phyloP scores from a whole-genome alignment of 2,329 filamentous ascomycete species.

The Fusarium chaquense region DNA sequence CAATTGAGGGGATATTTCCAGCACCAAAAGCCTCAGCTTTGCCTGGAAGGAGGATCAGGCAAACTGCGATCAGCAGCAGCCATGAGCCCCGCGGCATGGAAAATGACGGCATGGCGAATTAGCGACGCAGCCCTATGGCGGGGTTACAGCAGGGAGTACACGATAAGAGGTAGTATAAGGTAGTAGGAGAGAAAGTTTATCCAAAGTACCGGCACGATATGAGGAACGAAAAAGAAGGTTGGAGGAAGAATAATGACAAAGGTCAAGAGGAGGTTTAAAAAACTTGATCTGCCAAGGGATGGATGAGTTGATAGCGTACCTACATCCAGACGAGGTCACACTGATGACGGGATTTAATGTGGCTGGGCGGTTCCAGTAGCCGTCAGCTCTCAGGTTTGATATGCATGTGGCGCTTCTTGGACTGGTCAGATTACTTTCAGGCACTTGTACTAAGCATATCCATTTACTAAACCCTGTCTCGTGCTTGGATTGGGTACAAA shows the following conservation, averaged over 20 bases:
- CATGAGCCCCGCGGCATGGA: slow-evolving; percentile 61
- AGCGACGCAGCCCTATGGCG: slow-evolving; percentile 44
- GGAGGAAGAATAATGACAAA: not conserved
- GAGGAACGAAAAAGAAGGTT: not conserved
- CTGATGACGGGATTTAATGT: slow-evolving; percentile 47
- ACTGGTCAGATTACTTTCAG: slow-evolving; percentile 27
- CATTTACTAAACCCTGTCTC: not conserved
- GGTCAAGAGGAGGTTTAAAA: slow-evolving; percentile 20
- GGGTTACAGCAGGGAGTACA: slow-evolving; percentile 32
- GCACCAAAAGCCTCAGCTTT: slow-evolving; percentile 74
- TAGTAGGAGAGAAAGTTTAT: not conserved
- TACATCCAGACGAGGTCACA: slow-evolving; percentile 36
- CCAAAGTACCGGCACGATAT: not conserved
- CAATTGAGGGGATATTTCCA: slow-evolving; percentile 77
- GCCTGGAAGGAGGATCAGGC: slow-evolving; percentile 68
- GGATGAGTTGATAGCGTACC: slow-evolving; percentile 3
- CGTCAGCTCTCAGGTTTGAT: slow-evolving; percentile 16
- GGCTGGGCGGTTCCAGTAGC: slow-evolving; percentile 35
- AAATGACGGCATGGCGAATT: slow-evolving; percentile 60
- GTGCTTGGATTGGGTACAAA: slow-evolving; percentile 18
- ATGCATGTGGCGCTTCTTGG: slow-evolving; percentile 14
- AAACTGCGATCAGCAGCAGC: slow-evolving; percentile 62
- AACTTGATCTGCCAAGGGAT: slow-evolving; percentile 25
- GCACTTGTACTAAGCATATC: slow-evolving; percentile 2
- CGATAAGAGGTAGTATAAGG: slow-evolving; percentile 1